A percentile compares a stretch with the other conserved stretches of the same genome.
phyloP scores from a whole-genome alignment of 805 yeast genomes.

The Debaryomyces tyrocola region DNA sequence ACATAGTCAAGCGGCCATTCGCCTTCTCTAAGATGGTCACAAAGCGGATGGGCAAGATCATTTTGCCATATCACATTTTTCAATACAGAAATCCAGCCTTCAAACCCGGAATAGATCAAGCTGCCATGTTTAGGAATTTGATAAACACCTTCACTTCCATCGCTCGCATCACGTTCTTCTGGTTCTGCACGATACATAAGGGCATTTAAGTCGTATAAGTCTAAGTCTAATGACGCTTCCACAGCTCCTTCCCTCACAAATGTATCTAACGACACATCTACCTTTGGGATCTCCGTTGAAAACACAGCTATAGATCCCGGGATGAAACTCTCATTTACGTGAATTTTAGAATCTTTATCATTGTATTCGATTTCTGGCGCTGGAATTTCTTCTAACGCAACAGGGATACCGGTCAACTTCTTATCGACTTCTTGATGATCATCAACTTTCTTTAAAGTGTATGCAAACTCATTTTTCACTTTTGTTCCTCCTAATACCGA shows the following conservation, averaged over 20 bases:
- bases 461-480: constrained; percentile 58
- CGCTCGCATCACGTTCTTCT: constrained; percentile 83
- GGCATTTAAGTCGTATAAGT: constrained; percentile 70
- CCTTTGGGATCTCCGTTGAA: constrained; percentile 65
- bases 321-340: constrained; percentile 63
- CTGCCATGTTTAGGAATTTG: constrained; percentile 70
- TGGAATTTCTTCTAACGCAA: constrained; percentile 53
- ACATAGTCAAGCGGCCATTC: constrained; percentile 86
- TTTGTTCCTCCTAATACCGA: constrained; percentile 58
- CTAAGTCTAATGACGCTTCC: constrained; percentile 63
- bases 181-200: constrained; percentile 75
- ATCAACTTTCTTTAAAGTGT: constrained; percentile 54
- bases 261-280: constrained; percentile 63
- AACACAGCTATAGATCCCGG: constrained; percentile 90
- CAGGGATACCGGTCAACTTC: constrained; percentile 63
- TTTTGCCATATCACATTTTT: constrained; percentile 62
- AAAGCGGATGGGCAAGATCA: constrained; percentile 80
- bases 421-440: constrained; percentile 42
- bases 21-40: constrained; percentile 79
- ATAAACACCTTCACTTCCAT: constrained; percentile 73
- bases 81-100: constrained; percentile 84
- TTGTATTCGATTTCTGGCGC: constrained; percentile 49
- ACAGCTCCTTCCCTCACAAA: constrained; percentile 74
- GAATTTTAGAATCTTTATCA: constrained; percentile 52
- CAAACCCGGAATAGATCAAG: constrained; percentile 84